Evolutionary conservation across 169 alveolate species (phyloP).

Genomic region (Amoebophrya sp.): DNA sequence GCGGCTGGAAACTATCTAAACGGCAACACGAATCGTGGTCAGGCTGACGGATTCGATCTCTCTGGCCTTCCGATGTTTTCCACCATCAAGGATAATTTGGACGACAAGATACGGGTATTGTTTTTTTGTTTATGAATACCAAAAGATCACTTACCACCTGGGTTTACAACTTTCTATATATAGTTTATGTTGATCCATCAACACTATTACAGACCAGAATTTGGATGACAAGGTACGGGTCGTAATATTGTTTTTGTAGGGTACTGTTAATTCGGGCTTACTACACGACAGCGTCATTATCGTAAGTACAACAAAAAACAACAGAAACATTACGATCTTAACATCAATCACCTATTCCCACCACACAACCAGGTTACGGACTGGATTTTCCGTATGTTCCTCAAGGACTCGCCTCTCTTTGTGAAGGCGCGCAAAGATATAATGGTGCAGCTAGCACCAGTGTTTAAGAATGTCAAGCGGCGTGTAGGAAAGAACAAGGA

Average conservation of each 20-base stretch:
- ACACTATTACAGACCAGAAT: no score
- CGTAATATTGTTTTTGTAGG: no score
- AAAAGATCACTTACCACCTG: no score
- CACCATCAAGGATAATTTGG: neutral
- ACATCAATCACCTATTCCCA: no score
- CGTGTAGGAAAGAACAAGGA: neutral
- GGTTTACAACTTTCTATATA: no score
- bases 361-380: neutral
- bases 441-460: neutral
- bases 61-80: neutral
- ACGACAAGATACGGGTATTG: neutral
- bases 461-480: neutral
- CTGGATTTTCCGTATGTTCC: neutral
- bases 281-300: no score
- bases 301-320: no score
- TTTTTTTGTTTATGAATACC: no score
- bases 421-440: neutral
- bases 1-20: neutral
- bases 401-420: neutral
- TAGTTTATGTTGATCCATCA: no score
- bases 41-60: neutral
- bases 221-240: no score
- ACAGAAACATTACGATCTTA: no score
- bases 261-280: no score
- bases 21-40: neutral